Conservation (phyloP, 2,329 filamentous ascomycete genomes). For the Penicillium sp. region DNA sequence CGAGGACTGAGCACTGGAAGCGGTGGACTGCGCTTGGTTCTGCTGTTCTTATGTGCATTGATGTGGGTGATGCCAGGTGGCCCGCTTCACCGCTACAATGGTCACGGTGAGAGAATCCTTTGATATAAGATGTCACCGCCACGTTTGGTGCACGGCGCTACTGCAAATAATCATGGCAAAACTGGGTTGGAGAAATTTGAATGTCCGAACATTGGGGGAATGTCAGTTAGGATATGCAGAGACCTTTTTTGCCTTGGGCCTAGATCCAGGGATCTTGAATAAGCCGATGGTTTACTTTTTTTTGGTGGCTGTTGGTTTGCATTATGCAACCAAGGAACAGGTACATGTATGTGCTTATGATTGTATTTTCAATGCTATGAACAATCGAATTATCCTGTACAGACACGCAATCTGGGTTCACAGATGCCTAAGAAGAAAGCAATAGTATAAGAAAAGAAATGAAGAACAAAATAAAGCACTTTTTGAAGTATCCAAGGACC, state of each 20-base stretch:
- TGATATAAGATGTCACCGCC: slow-evolving; percentile 25
- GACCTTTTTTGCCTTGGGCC: background rate
- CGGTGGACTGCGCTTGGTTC: background rate
- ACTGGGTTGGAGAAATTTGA: background rate
- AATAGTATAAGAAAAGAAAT: background rate
- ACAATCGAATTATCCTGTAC: background rate
- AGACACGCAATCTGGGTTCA: slow-evolving; percentile 2
- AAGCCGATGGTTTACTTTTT: background rate
- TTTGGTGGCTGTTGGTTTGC: background rate
- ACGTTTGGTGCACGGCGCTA: slow-evolving; percentile 23
- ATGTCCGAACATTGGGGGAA: background rate
- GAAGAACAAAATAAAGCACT: slow-evolving; percentile 8
- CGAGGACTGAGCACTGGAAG: background rate
- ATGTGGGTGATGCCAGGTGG: background rate
- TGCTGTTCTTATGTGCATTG: background rate
- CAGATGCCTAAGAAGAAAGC: slow-evolving; percentile 1
- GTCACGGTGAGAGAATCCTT: background rate
- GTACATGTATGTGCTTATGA: background rate
- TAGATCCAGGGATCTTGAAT: background rate
- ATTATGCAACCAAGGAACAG: background rate
- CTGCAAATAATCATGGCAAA: slow-evolving; percentile 18
- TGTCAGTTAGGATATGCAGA: slow-evolving; percentile 7
- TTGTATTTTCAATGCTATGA: background rate
- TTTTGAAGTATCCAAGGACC: slow-evolving; percentile 6
- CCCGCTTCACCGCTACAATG: slow-evolving; percentile 25